Base-by-base conservation (phyloP, 2,329 filamentous ascomycete species). In the Colletotrichum cereale region DNA sequence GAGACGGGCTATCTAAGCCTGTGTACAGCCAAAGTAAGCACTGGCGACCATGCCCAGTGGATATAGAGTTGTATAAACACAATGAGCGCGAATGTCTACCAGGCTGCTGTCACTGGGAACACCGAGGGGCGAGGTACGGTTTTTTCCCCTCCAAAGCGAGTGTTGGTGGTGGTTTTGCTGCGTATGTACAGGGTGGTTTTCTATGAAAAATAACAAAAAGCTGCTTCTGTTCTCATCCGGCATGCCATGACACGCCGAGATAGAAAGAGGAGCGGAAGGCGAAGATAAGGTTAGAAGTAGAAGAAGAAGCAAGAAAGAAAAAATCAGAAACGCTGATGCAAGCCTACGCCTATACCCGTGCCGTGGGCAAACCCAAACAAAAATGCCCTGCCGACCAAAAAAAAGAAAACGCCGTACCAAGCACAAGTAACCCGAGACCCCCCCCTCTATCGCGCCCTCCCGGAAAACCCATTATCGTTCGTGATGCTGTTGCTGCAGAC, bases 381-480 rank as follows among this genome's bases (percentile, higher is more conserved):
- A 47, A 60, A 47, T 38, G 24, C 4, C 60, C 56, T 29, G 44
- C 38, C 58, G 29, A 29, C 62, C 24, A 36, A 21, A 29, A 11
- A 18, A 68, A 6, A 18, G 63, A 29, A 62, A 56, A 56, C 50
- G 52, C 53, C 24, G 40, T 40, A 12, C 16, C 34, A 66, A 44
- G 44, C 62, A 21, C 34, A 66, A 44, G 44, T 55, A 21, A 38
- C 34, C 34, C 34, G 26, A 10, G n/a, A 38, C 12, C 11, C 24
- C 21, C 21, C 38, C 11, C 36, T 36, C 44, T 40, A 58, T 11
- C 44, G 38, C 47, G n/a, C 34, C 26, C 29, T 34, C 18, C 4
- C 18, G 11, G 5, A 24, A 24, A 21, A 31, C 0, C n/a, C 42
- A 10, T 52, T 42, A 31, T 29, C 16, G 12, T 36, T 36, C 38